Conservation (phyloP, 225 moss, liverwort and hornwort genomes). For the Takakia lepidozioides region DNA sequence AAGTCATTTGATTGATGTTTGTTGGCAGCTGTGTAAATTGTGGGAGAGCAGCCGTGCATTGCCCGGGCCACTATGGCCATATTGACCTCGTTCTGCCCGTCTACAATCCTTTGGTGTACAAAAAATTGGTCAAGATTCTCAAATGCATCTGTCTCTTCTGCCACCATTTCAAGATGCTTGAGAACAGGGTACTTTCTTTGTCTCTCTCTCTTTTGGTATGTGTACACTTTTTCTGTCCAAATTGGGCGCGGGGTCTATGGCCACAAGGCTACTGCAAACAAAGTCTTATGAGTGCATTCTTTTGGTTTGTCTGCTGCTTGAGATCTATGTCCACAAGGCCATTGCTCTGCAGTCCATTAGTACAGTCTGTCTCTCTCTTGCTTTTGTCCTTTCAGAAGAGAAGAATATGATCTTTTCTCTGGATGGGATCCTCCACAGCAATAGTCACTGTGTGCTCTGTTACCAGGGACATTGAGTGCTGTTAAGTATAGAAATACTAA, state of each 20-base stretch:
- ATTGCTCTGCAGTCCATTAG: too few relatives aligned
- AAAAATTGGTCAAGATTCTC: constrained; percentile 68
- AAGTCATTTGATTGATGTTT: too few relatives aligned
- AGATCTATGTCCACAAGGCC: too few relatives aligned
- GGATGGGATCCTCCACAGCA: not conserved
- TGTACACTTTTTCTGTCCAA: too few relatives aligned
- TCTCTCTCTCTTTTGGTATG: not conserved
- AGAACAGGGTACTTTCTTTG: constrained; percentile 44
- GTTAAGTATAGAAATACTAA: too few relatives aligned
- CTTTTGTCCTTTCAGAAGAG: too few relatives aligned
- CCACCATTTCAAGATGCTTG: constrained; percentile 92
- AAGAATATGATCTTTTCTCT: too few relatives aligned
- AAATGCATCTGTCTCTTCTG: constrained; percentile 83
- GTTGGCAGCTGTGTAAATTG: constrained; percentile 76
- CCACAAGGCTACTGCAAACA: too few relatives aligned
- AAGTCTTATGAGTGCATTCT: too few relatives aligned
- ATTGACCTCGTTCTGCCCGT: constrained; percentile 87
- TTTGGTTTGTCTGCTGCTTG: too few relatives aligned
- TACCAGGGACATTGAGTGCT: too few relatives aligned
- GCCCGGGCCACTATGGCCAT: constrained; percentile 91
- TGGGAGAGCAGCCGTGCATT: constrained; percentile 61
- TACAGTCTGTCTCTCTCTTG: not conserved
- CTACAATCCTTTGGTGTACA: constrained; percentile 90
- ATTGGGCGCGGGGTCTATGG: too few relatives aligned
- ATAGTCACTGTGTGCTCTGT: not conserved